Base-by-base conservation (phyloP, 1,284 basidiomycete genomes). In the Volvariella surrecta region DNA sequence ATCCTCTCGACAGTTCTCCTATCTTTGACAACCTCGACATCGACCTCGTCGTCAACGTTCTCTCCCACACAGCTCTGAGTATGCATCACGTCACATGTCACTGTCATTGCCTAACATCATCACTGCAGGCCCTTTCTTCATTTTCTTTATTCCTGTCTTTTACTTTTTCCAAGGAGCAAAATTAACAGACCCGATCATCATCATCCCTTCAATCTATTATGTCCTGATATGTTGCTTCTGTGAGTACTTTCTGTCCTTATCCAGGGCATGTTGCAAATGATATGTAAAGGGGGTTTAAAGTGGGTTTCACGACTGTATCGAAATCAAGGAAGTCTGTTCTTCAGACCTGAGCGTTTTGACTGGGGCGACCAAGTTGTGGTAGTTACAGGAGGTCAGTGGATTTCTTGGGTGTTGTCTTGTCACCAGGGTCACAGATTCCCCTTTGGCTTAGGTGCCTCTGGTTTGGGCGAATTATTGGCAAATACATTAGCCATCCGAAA, bases 321-420 rank as follows among this genome's bases (percentile, higher is more conserved):
- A 45, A 90, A 89, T 56, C 81, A 83, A 56, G 74, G 74, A 16
- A 80, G 67, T 50, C 56, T 81, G 39, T 55, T 88, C 16, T 79
- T 76, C 48, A 68, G 72, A 2, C 79, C 81, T 1, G 57, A 63
- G 10, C 71, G 65, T 32, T 60, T 90, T 30, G 78, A 88, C 53
- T 94, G 90, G 90, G 75, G 74, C 28, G 79, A 89, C 38, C 87
- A 96, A 61, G 77, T 93, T 48, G 82, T 95, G 2, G 68, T 96
- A 19, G 71, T 97, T 44, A 96, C 93, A 8, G 93, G 93, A 48
- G 92, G 91, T 89, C 46, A 42, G 74, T 28, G 24, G 6, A 28
- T 6, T 28, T 28, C 24, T n/a, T n/a, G 24, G 24, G 6, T 28
- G 6, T 11, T 6, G 24, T 28, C 24, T 28, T 28, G 24, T 6